Evolutionary conservation across 2,329 filamentous ascomycete species (phyloP), one percentile per base, ranked within the genome.

Genomic region (Fusarium virguliforme): DNA sequence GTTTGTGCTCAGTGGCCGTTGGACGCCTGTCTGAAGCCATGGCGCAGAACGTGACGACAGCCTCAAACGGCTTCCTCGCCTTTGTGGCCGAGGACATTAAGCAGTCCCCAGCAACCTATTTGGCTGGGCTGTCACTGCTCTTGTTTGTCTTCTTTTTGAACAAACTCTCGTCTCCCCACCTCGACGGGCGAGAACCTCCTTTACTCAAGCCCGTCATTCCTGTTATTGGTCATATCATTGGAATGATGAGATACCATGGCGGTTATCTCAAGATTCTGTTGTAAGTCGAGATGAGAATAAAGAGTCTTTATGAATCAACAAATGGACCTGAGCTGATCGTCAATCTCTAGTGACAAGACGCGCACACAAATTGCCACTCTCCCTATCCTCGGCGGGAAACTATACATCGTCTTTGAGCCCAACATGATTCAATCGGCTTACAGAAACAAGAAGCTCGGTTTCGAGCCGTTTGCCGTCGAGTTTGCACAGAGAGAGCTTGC

Each of bases 401-500:
- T 84, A 13, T 88, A 87, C 65, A 75, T 85, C 34, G 80, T 86
- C 28, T 82, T 79, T 46, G 80, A 80, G 8, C 82, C 85, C 4
- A 61, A 68, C 1, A 75, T 87, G 8, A 77, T 83, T 18, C 77
- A 80, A 43, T 79, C 80, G 2, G 81, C 82, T 4, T 81, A 84
- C 64, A 81, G 83, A 30, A 79, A 79, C 41, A 81, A 81, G 54
- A 80, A 81, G 8, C 74, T 87, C 18, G 80, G 78, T 3, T 86
- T 87, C 71, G 80, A 83, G 28, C 81, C 81, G 1, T 79, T 86
- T 43, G 77, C 82, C 8, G 62, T 80, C 4, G 78, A 82, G 18
- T 77, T 82, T 3, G 77, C 79, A 6, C 74, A 80, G 28, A 76
- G 78, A n/a, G 71, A 84, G 51, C 73, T 85, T 28, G 80, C 79